A percentile compares a stretch with the other conserved stretches of the same genome.
phyloP scores from a whole-genome alignment of 148 eudicot genomes.

The Chenopodium formosanum region DNA sequence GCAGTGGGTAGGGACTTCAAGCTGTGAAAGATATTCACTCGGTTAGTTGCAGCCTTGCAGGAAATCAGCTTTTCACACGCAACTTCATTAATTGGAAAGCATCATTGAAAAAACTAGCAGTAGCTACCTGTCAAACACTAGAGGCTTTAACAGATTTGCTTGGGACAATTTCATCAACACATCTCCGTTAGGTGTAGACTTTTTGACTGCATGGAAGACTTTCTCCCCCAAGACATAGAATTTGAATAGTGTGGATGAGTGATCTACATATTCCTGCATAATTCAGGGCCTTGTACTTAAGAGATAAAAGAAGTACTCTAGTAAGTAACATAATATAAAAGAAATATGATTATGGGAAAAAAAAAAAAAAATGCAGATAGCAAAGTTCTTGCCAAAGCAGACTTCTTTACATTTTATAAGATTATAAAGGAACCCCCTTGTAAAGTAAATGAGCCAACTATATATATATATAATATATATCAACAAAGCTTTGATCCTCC shows the following conservation, averaged over 20 bases:
- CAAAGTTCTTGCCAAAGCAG: background rate
- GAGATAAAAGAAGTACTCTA: background rate
- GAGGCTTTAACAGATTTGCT: constrained; percentile 51
- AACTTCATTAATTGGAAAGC: background rate
- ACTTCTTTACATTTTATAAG: background rate
- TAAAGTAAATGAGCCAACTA: no score
- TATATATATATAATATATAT: no score
- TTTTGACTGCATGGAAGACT: constrained; percentile 75
- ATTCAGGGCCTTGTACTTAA: constrained; percentile 8
- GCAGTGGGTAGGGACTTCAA: constrained; percentile 77
- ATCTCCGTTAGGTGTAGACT: constrained; percentile 71
- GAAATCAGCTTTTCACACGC: background rate
- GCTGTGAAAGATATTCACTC: constrained; percentile 36
- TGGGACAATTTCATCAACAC: constrained; percentile 48
- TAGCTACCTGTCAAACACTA: constrained; percentile 77
- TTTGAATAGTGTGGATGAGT: constrained; percentile 77
- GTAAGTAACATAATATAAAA: background rate
- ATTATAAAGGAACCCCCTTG: background rate
- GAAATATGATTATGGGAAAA: background rate
- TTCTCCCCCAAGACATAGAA: constrained; percentile 75
- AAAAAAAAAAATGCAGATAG: no score
- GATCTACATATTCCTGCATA: constrained; percentile 92
- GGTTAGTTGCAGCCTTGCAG: background rate
- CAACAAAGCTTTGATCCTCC: background rate
- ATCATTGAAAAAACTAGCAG: background rate